These are phyloP conservation scores for Verticillium longisporum DNA, from an alignment of 2,329 filamentous ascomycete genomes.

Conservation along the genomic window DNA sequence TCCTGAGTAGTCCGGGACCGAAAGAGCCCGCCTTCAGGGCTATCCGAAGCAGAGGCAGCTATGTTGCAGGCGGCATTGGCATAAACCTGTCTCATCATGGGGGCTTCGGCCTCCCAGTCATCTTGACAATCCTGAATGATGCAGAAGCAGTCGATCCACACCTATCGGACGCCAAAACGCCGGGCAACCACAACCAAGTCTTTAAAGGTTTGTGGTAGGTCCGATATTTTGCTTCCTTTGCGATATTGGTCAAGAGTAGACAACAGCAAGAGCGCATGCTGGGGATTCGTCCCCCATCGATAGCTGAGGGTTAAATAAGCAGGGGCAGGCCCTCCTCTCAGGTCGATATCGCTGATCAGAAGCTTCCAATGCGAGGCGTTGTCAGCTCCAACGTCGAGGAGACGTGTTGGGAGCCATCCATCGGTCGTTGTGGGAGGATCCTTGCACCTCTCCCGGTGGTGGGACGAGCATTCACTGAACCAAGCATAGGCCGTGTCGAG, in stretches of 20 bases:
- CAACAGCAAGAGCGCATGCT: neutral
- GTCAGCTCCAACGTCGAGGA: neutral
- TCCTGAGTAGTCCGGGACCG: neutral
- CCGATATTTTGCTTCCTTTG: neutral
- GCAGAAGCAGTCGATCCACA: constrained; percentile 13
- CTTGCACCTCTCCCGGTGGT: neutral
- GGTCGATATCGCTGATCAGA: too few species aligned
- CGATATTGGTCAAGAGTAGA: neutral
- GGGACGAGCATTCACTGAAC: neutral
- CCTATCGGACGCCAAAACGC: constrained; percentile 10
- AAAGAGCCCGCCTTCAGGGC: constrained; percentile 5
- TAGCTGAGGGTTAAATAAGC: constrained; percentile 8
- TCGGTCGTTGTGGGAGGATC: neutral
- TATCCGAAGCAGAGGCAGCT: constrained; percentile 5
- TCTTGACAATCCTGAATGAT: constrained; percentile 12
- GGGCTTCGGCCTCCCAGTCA: constrained; percentile 12
- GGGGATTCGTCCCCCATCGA: constrained; percentile 8
- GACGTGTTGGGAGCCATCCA: constrained; percentile 1
- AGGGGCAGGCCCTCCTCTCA: neutral
- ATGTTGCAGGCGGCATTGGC: constrained; percentile 6
- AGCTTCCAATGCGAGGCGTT: neutral
- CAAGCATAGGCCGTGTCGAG: neutral
- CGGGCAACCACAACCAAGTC: constrained; percentile 9
- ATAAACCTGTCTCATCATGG: constrained; percentile 10
- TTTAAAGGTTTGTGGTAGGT: constrained; percentile 5